Base-by-base conservation (phyloP, 2,329 filamentous ascomycete genomes). In the Beauveria pseudobassiana region DNA sequence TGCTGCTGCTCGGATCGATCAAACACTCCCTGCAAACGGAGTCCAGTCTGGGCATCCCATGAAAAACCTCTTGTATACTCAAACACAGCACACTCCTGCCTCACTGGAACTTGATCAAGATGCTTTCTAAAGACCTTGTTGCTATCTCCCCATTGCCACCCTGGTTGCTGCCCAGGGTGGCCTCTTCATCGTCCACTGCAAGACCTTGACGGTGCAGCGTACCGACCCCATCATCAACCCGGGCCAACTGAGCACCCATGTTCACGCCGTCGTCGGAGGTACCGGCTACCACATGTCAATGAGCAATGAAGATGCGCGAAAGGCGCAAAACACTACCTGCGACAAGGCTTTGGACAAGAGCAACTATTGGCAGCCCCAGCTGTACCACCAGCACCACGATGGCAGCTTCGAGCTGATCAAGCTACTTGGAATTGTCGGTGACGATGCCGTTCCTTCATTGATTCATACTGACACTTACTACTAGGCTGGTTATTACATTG, bases 341-440 rank as follows among this genome's bases (percentile, higher is more conserved):
- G 78, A 79, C 40, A 85, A 87, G 59, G 77, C 78, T 30, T 75
- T 83, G 64, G 87, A 89, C 70, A 74, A 82, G 62, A 87, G 82
- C 61, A 87, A 84, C 68, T 90, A 90, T 74, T 90, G 87, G 87
- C 83, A 83, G 16, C 87, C 87, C 0, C 77, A 78, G 64, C 74
- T 89, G 1, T 75, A 73, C 65, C 77, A 76, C 61, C 73, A 81
- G 63, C 77, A 80, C 51, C 68, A 79, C 52, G 81, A 86, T 68
- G 84, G 84, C n/a, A 81, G 75, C 59, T 85, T 87, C 40, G 72
- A 74, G 65, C 67, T 71, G 16, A 73, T 77, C 10, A 56, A 68
- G 3, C 73, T 70, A 60, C 66, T 69, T 48, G 68, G 69, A 28
- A 68, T 64, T 54, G 69, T 70, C 59, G 60, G 69, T 65, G 3